These are phyloP conservation scores for Lactarius quietus DNA, from an alignment of 768 basidiomycete genomes.

Conservation along the genomic window DNA sequence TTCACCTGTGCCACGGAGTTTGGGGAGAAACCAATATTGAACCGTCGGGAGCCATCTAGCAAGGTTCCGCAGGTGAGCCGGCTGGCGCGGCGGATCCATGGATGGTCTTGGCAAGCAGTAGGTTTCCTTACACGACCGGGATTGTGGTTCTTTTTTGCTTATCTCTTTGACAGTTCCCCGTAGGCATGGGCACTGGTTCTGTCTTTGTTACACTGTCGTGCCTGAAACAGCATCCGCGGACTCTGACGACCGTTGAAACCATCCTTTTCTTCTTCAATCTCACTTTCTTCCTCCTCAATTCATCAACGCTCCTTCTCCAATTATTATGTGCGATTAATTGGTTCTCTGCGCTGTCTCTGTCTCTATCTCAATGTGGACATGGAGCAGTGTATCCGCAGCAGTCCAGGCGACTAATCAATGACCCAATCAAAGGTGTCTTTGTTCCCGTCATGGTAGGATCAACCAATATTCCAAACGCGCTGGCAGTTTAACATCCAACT, in stretches of 20 bases:
- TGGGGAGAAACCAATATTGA: background rate
- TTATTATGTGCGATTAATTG: slow-evolving; percentile 36
- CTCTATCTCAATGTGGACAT: background rate
- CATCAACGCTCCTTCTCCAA: slow-evolving; percentile 41
- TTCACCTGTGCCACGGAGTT: background rate
- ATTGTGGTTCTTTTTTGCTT: background rate
- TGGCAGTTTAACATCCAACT: background rate
- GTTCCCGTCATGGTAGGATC: slow-evolving; percentile 37
- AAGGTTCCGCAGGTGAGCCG: slow-evolving; percentile 27
- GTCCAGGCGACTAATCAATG: slow-evolving; percentile 40
- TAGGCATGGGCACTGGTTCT: slow-evolving; percentile 49
- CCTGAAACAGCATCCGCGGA: slow-evolving; percentile 35
- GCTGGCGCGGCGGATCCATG: slow-evolving; percentile 44
- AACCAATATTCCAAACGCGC: background rate
- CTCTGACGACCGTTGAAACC: slow-evolving; percentile 39
- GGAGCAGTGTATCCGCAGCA: slow-evolving; percentile 43
- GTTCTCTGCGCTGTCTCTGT: background rate
- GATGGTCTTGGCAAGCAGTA: slow-evolving; percentile 51
- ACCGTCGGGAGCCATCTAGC: background rate
- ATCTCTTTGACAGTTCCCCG: slow-evolving; percentile 39
- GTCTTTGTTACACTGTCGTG: slow-evolving; percentile 48
- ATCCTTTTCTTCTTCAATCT: slow-evolving; percentile 48
- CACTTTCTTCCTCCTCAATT: slow-evolving; percentile 42
- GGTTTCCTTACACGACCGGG: slow-evolving; percentile 22
- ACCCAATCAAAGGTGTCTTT: slow-evolving; percentile 46